phyloP scores from a whole-genome alignment of 768 basidiomycete genomes.

The Fomitopsis pulvina region DNA sequence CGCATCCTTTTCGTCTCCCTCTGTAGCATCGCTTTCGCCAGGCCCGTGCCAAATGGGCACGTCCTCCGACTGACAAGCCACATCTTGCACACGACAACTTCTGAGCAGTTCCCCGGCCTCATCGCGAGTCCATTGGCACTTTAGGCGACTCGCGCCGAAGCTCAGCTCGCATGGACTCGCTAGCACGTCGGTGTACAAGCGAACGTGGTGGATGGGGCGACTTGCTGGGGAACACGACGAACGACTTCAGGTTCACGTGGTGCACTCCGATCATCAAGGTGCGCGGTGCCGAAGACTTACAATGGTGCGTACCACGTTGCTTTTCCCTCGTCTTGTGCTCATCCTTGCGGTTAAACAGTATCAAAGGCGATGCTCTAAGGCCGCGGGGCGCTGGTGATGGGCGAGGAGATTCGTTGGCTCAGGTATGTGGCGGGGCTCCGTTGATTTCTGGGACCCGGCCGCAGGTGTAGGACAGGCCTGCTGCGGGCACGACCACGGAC shows the following conservation, averaged over 20 bases:
- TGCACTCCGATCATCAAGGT: constrained; percentile 37
- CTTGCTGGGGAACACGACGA: no score
- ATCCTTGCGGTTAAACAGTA: no score
- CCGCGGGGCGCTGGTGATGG: constrained; percentile 61
- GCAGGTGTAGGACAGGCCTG: no score
- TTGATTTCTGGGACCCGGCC: no score
- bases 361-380: constrained; percentile 82
- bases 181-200: constrained; percentile 73
- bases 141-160: no score
- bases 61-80: constrained; percentile 69
- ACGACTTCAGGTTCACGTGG: constrained; percentile 74
- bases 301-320: constrained; percentile 40
- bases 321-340: constrained; percentile 14
- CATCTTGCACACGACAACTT: constrained; percentile 50
- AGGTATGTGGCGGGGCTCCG: no score
- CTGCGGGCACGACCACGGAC: no score
- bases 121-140: constrained; percentile 40
- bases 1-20: constrained; percentile 69
- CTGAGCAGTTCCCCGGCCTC: constrained; percentile 41
- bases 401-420: constrained; percentile 64
- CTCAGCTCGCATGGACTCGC: no score
- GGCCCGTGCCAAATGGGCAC: constrained; percentile 79
- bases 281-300: constrained; percentile 65
- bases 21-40: constrained; percentile 74
- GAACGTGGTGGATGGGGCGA: no score